These are phyloP conservation scores for Pseudocercospora eumusae DNA, from an alignment of 2,329 filamentous ascomycete species.

Conservation along the genomic window DNA sequence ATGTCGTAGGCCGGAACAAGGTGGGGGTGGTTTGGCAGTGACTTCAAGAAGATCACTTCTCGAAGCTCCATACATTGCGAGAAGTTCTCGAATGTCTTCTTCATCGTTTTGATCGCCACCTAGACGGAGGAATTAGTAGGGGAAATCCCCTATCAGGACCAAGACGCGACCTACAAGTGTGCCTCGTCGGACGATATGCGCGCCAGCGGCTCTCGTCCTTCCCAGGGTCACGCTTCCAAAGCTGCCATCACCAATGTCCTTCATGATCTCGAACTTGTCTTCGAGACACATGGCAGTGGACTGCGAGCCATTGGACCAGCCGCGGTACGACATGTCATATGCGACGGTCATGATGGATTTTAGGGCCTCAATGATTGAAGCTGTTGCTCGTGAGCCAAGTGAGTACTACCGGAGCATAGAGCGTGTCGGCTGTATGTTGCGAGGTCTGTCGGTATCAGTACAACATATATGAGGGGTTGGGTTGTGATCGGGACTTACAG, in stretches of 20 bases:
- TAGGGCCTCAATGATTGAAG: constrained; percentile 29
- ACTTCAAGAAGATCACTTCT: constrained; percentile 94
- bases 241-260: constrained; percentile 98
- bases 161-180: constrained; percentile 70
- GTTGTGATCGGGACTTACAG: constrained; percentile 10
- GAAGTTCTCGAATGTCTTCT: constrained; percentile 97
- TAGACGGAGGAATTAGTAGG: constrained; percentile 44
- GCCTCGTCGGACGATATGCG: constrained; percentile 82
- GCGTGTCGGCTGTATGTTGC: constrained; percentile 10
- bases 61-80: constrained; percentile 86
- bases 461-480: not conserved
- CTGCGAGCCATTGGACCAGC: constrained; percentile 55
- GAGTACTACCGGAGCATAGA: constrained; percentile 34
- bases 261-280: constrained; percentile 93
- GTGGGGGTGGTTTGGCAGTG: constrained; percentile 82
- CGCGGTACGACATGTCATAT: constrained; percentile 66
- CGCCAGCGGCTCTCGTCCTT: constrained; percentile 85
- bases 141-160: not conserved
- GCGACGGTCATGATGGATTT: constrained; percentile 69
- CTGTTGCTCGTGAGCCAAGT: constrained; percentile 24
- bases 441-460: constrained; percentile 5
- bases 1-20: constrained; percentile 97
- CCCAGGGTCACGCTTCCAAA: constrained; percentile 95
- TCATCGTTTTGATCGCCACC: constrained; percentile 99
- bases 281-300: constrained; percentile 63